phyloP scores from a whole-genome alignment of 805 yeast species.

The Metschnikowia rubicola region DNA sequence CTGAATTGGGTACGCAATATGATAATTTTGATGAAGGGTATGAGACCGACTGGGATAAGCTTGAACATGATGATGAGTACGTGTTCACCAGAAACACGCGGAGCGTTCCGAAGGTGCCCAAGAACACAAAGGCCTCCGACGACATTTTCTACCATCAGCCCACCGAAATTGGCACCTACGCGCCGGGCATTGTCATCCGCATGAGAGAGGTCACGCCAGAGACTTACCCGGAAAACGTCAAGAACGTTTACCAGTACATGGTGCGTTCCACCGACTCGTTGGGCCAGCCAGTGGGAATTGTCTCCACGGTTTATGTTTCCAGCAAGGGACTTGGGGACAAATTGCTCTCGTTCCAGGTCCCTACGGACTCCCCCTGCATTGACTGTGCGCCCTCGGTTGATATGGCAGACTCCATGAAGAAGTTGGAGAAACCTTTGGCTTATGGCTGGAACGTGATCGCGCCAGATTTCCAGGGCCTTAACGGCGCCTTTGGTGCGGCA shows the following conservation, averaged over 20 bases:
- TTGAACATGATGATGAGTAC: slow-evolving; percentile 2
- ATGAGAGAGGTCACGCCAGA: slow-evolving; percentile 3
- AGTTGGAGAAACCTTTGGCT: slow-evolving; percentile 14
- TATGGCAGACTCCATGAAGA: slow-evolving; percentile 15
- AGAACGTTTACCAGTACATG: slow-evolving; percentile 20
- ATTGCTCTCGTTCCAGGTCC: slow-evolving; percentile 20
- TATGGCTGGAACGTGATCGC: slow-evolving; percentile 34
- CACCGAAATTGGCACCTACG: slow-evolving; percentile 1
- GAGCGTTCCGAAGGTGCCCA: slow-evolving; percentile 1
- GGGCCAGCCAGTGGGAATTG: slow-evolving; percentile 22
- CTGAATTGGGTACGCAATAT: not conserved
- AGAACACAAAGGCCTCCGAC: slow-evolving; percentile 7
- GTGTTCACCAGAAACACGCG: not conserved
- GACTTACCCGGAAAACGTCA: slow-evolving; percentile 7
- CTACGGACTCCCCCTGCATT: slow-evolving; percentile 20
- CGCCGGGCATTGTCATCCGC: slow-evolving; percentile 8
- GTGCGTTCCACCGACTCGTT: slow-evolving; percentile 22
- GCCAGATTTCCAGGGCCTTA: slow-evolving; percentile 37
- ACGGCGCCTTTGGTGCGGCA: slow-evolving; percentile 32
- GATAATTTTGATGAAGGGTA: not conserved
- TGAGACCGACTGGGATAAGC: not conserved
- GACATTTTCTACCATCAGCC: slow-evolving; percentile 12
- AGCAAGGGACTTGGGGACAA: slow-evolving; percentile 19
- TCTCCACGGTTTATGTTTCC: slow-evolving; percentile 22
- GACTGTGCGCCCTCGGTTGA: slow-evolving; percentile 23